Evolutionary conservation across 768 basidiomycete species (phyloP).

Genomic region (Xerocomellus dryophilus): DNA sequence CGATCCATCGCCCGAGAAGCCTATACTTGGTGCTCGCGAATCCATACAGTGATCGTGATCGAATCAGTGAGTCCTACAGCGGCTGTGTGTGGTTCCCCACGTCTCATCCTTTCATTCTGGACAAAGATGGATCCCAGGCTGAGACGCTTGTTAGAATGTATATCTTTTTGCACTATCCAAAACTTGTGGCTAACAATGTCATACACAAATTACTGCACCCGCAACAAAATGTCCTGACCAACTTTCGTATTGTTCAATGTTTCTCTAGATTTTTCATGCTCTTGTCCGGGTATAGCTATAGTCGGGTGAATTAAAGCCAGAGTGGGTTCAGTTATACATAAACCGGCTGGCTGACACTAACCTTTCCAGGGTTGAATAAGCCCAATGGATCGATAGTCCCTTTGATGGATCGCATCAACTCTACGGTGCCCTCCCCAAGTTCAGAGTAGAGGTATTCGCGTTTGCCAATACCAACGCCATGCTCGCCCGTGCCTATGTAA

Average conservation of each 20-base stretch:
- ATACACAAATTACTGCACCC: background rate
- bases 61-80: too few relatives aligned
- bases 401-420: slow-evolving; percentile 83
- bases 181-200: background rate
- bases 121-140: too few relatives aligned
- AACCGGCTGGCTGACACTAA: slow-evolving; percentile 17
- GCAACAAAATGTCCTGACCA: background rate
- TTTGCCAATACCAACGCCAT: slow-evolving; percentile 87
- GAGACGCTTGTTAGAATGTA: background rate
- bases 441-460: slow-evolving; percentile 77
- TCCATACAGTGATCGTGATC: too few relatives aligned
- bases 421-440: slow-evolving; percentile 78
- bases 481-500: slow-evolving; percentile 67
- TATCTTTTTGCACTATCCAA: background rate
- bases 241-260: background rate
- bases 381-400: slow-evolving; percentile 66
- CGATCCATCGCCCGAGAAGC: background rate
- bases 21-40: too few relatives aligned
- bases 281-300: slow-evolving; percentile 26
- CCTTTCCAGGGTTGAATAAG: slow-evolving; percentile 85
- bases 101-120: too few relatives aligned
- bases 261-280: slow-evolving; percentile 15
- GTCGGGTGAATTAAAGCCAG: background rate
- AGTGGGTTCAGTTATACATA: background rate
- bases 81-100: too few relatives aligned